Percentiles rank a stretch among this genome's conserved stretches.
Conservation (phyloP, 2,329 filamentous ascomycete species). For the Fusarium floridanum region DNA sequence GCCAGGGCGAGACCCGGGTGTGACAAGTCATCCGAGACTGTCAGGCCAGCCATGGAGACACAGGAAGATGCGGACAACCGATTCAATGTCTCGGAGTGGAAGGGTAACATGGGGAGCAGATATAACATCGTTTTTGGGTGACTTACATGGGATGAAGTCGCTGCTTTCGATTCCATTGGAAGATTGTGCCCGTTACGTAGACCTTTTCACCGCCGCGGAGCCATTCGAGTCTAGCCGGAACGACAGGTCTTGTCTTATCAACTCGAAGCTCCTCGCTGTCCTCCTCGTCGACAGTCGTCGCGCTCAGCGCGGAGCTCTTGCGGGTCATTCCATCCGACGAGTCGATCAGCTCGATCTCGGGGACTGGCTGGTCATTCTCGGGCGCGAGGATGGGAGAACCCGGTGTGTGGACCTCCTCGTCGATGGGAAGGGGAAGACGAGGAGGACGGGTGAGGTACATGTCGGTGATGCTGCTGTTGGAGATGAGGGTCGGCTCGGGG, state of each 20-base stretch:
- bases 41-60: constrained; percentile 38
- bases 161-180: constrained; percentile 97
- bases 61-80: constrained; percentile 41
- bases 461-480: constrained; percentile 71
- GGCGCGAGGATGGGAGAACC: constrained; percentile 89
- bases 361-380: constrained; percentile 68
- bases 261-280: constrained; percentile 81
- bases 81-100: constrained; percentile 38
- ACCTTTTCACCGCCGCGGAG: constrained; percentile 85
- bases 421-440: constrained; percentile 90
- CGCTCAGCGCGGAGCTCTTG: constrained; percentile 70
- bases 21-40: constrained; percentile 39
- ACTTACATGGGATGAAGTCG: constrained; percentile 87
- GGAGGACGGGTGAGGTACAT: constrained; percentile 81
- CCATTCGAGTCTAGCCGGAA: constrained; percentile 91
- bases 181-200: constrained; percentile 97
- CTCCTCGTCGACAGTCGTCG: constrained; percentile 80
- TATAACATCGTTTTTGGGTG: not conserved
- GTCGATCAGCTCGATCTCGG: constrained; percentile 66
- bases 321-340: constrained; percentile 63
- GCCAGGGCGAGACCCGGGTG: constrained; percentile 21
- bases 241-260: constrained; percentile 80
- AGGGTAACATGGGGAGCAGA: constrained; percentile 7
- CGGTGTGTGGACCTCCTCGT: constrained; percentile 89
- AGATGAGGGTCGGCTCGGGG: constrained; percentile 59